Evolutionary conservation across 2,329 filamentous ascomycete genomes (phyloP), one percentile per base, ranked within the genome.

Genomic region (Coniella lustricola): DNA sequence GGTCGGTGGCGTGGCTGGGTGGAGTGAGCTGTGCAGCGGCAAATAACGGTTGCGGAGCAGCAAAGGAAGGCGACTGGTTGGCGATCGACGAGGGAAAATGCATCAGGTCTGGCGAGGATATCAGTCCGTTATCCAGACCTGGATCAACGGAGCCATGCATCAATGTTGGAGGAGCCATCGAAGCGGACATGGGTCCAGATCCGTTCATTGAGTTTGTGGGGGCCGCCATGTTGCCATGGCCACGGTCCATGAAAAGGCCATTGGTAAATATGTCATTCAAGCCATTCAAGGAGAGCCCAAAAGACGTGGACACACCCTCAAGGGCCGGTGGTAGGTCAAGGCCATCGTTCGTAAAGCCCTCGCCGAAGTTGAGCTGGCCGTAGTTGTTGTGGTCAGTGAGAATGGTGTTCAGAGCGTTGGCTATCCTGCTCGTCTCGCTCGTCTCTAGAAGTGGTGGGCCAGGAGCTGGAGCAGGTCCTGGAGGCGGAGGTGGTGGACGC

Each of bases 231-330:
- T 36, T 35, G 7, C 20, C 10, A 8, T 34, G 31, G 20, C 29
- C 22, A 35, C 31, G 2, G 29, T 21, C n/a, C 38, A 64, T 59
- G 16, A 51, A 55, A 36, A 60, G 59, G 14, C 58, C 46, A 5
- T 52, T 41, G 33, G 60, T 51, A 13, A 29, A 29, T 10, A 29
- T 29, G 25, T 10, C 25, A 29, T 58, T 47, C 25, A 67, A 50
- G 14, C 56, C 57, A 13, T 61, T 54, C 14, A 62, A 54, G 3
- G 61, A 53, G 10, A 78, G 74, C 16, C 81, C 80, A 54, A 78
- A 77, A 3, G 80, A 84, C 17, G 82, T 84, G 1, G 77, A 71
- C 12, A 82, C 79, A 44, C 82, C 82, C 67, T 86, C 77, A 55
- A 85, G 81, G 42, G 74, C 74, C 2, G 82, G 82, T 4, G 82